Evolutionary conservation across 192 early-diverging fungal genomes (phyloP), one percentile per base, ranked within the genome.

Genomic region (Oehlia diaphana): DNA sequence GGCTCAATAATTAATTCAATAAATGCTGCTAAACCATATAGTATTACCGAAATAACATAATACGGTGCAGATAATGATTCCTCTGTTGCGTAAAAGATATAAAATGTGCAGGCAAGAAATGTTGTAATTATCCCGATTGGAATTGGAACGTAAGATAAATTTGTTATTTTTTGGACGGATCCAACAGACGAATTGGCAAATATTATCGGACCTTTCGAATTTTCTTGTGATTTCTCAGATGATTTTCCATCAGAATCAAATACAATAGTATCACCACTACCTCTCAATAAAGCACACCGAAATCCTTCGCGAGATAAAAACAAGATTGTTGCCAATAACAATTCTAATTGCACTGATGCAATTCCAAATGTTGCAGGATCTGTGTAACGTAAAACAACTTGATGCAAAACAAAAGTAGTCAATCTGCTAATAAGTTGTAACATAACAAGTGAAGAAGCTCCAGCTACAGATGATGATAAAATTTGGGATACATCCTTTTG

Each of bases 271-370:
- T 75, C 76, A 66, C 82, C 80, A 44, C 87, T 74, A 31, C 88
- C 83, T 16, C 94, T 89, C 68, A 96, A 81, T 9, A 95, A 83
- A 0, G 92, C 94, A 81, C 86, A 91, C 42, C 94, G 87, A 63
- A 94, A 90, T 42, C 91, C 92, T 77, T 95, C 94, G 35, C 98
- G 85, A 2, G 96, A 96, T 14, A 99, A 85, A 86, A 99, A 98
- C 50, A 98, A 83, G 28, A 98, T 92, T 0, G 96, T 96, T n/a
- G 94, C 91, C 10, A 94, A 87, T 19, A 97, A 81, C 16, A 99
- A 88, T 84, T 99, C 96, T 37, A 98, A 84, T 50, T 93, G 86
- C 13, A 95, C 92, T 2, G 92, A 91, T 0, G 94, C 95, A 9
- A 96, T 88, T 0, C 97, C 96, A 63, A 98, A 89, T 12, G 93